These are phyloP conservation scores for Aspergillus bridgeri DNA, from an alignment of 495 filamentous ascomycete genomes.

Conservation along the genomic window DNA sequence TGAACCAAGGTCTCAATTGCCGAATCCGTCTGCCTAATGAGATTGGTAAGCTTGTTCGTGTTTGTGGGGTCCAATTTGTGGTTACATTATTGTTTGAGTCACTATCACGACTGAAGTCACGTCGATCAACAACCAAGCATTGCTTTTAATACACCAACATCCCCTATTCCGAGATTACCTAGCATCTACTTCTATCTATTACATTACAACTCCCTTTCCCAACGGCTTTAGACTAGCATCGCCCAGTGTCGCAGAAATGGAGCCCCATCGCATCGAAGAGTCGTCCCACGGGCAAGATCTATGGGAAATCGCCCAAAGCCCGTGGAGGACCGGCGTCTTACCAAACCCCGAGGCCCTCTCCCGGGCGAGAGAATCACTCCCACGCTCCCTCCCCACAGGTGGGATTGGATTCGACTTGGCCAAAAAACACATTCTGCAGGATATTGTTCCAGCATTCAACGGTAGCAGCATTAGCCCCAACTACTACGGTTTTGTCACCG, in stretches of 20 bases:
- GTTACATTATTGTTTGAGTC: no score
- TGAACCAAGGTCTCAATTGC: no score
- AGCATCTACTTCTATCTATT: neutral
- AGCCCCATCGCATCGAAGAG: slow-evolving; percentile 8
- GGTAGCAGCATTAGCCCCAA: slow-evolving; percentile 55
- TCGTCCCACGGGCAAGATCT: slow-evolving; percentile 25
- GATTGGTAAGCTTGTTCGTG: no score
- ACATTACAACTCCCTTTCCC: neutral
- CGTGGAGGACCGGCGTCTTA: slow-evolving; percentile 33
- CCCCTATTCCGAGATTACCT: no score
- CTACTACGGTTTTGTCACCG: slow-evolving; percentile 90
- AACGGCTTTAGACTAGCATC: neutral
- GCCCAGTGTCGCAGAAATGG: neutral
- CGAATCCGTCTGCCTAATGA: no score
- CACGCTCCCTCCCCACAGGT: slow-evolving; percentile 30
- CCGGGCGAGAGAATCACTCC: slow-evolving; percentile 39
- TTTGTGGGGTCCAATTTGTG: no score
- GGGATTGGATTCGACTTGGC: slow-evolving; percentile 46
- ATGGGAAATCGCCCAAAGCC: slow-evolving; percentile 34
- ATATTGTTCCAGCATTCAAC: slow-evolving; percentile 66
- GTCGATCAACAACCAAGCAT: no score
- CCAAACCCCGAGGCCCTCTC: slow-evolving; percentile 30
- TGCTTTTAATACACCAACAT: no score
- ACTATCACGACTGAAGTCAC: no score
- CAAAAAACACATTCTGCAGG: slow-evolving; percentile 50